These are phyloP conservation scores for Echinochloa phyllopogon DNA, from an alignment of 176 grass and related monocot genomes.

Conservation along the genomic window DNA sequence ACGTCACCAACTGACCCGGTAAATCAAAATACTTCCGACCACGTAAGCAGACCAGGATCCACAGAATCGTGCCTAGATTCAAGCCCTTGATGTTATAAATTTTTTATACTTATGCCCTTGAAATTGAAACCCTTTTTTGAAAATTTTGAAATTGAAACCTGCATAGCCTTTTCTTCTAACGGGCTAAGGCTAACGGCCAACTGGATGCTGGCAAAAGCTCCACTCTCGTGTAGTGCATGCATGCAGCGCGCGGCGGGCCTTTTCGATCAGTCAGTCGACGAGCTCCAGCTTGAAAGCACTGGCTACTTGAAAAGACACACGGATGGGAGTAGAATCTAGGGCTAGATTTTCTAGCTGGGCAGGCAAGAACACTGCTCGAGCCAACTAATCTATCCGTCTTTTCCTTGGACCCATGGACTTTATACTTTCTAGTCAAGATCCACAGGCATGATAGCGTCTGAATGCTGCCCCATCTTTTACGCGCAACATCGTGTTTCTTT, in stretches of 20 bases:
- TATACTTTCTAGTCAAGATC: slow-evolving; percentile 54
- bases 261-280: not conserved
- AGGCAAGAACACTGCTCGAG: slow-evolving; percentile 20
- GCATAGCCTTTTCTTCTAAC: not conserved
- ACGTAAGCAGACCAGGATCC: slow-evolving; percentile 6
- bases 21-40: not conserved
- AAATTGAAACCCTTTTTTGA: not conserved
- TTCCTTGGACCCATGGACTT: not conserved
- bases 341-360: not conserved
- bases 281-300: slow-evolving; percentile 12
- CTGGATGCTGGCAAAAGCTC: slow-evolving; percentile 13
- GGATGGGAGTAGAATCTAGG: slow-evolving; percentile 27
- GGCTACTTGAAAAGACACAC: slow-evolving; percentile 3
- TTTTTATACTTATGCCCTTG: too few relatives aligned
- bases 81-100: not conserved
- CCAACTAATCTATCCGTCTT: not conserved
- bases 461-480: slow-evolving; percentile 43
- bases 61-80: slow-evolving; percentile 33
- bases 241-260: not conserved
- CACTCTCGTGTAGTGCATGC: not conserved
- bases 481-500: slow-evolving; percentile 15
- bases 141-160: not conserved
- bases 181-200: not conserved
- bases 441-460: slow-evolving; percentile 8
- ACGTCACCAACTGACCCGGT: not conserved